phyloP scores from a whole-genome alignment of 2,329 filamentous ascomycete species.

The Dissoconium aciculare region DNA sequence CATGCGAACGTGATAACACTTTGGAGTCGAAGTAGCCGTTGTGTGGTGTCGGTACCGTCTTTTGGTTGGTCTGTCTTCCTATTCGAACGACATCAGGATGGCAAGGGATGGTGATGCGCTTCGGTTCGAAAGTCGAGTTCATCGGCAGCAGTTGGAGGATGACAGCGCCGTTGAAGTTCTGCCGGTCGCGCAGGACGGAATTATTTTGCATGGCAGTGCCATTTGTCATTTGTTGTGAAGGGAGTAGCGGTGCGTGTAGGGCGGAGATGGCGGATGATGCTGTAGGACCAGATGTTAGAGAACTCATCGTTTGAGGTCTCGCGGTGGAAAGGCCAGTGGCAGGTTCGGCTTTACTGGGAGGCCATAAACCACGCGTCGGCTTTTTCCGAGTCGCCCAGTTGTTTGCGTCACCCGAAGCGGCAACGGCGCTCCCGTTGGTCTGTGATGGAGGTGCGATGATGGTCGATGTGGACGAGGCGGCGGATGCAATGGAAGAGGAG shows the following conservation, averaged over 20 bases:
- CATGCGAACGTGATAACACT: slow-evolving; percentile 87
- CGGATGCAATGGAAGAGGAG: slow-evolving; percentile 62
- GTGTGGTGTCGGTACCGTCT: slow-evolving; percentile 74
- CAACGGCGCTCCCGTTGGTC: slow-evolving; percentile 42
- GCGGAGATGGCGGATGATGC: slow-evolving; percentile 49
- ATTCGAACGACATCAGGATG: slow-evolving; percentile 89
- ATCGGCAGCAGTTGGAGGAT: slow-evolving; percentile 77
- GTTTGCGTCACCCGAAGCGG: slow-evolving; percentile 23
- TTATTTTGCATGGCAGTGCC: slow-evolving; percentile 44
- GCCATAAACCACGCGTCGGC: slow-evolving; percentile 44
- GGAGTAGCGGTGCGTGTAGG: slow-evolving; percentile 47
- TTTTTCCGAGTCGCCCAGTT: slow-evolving; percentile 37
- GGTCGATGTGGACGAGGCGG: slow-evolving; percentile 51
- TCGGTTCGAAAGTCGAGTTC: slow-evolving; percentile 93
- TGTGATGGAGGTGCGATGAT: slow-evolving; percentile 44
- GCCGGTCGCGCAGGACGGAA: slow-evolving; percentile 34
- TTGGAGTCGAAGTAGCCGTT: slow-evolving; percentile 99
- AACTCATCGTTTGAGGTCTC: slow-evolving; percentile 46
- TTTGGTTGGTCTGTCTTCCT: slow-evolving; percentile 91
- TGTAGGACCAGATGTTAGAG: slow-evolving; percentile 42
- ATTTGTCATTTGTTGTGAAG: slow-evolving; percentile 55
- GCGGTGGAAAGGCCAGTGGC: slow-evolving; percentile 47
- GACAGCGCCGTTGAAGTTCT: slow-evolving; percentile 46
- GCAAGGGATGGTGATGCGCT: slow-evolving; percentile 86
- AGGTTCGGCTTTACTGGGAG: slow-evolving; percentile 49